Percentiles rank a stretch among this genome's conserved stretches.
These are phyloP conservation scores for Macrophomina tecta DNA, from an alignment of 2,329 filamentous ascomycete species.

Conservation along the genomic window DNA sequence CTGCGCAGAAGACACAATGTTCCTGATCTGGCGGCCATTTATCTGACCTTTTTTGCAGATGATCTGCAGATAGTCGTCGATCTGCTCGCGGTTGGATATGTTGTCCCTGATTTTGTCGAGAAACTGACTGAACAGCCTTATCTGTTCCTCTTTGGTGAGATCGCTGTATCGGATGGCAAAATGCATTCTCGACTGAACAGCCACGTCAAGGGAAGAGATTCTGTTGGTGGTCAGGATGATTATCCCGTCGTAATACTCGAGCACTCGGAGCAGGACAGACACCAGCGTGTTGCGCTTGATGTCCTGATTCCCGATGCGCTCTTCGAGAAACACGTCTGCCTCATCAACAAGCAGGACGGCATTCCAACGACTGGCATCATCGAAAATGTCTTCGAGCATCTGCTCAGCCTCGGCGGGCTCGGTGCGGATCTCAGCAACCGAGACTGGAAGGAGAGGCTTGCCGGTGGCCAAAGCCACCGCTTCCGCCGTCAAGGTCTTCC, in stretches of 20 bases:
- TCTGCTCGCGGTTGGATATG: too few species aligned
- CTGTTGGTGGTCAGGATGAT: slow-evolving; percentile 42
- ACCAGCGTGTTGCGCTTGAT: slow-evolving; percentile 38
- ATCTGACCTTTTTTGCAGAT: too few species aligned
- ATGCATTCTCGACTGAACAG: slow-evolving; percentile 38
- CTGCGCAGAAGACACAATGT: too few species aligned
- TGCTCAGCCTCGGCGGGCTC: slow-evolving; percentile 52
- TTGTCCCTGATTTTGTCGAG: background rate
- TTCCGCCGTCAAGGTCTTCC: slow-evolving; percentile 53
- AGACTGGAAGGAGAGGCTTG: slow-evolving; percentile 57
- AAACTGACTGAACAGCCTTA: background rate
- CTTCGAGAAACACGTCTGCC: slow-evolving; percentile 48
- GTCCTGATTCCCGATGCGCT: slow-evolving; percentile 34
- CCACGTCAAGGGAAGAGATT: slow-evolving; percentile 37
- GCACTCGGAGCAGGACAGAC: slow-evolving; percentile 42
- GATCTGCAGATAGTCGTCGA: too few species aligned
- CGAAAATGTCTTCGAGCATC: slow-evolving; percentile 49
- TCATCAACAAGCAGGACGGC: slow-evolving; percentile 60
- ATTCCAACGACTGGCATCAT: slow-evolving; percentile 55
- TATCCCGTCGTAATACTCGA: slow-evolving; percentile 48
- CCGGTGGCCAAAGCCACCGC: slow-evolving; percentile 56
- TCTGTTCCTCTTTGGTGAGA: background rate
- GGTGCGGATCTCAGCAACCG: slow-evolving; percentile 55
- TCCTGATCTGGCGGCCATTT: too few species aligned
- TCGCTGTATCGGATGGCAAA: slow-evolving; percentile 44